A percentile compares a stretch with the other conserved stretches of the same genome.
Conservation (phyloP, 148 eudicot genomes). For the Camellia lanceoleosa region DNA sequence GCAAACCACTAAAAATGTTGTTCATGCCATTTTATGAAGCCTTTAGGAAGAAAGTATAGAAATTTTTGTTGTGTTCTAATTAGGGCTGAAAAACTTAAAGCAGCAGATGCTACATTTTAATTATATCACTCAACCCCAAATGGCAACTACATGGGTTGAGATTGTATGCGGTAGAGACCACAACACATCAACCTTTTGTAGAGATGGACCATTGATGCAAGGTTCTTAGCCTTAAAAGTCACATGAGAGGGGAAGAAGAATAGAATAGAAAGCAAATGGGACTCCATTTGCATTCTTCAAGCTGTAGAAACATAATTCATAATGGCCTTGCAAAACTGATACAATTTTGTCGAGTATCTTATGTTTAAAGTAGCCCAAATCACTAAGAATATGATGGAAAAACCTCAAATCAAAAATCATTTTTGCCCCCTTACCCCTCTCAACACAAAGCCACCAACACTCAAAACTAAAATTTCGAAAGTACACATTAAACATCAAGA, state of each 20-base stretch:
- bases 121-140: background rate
- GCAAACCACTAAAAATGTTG: background rate
- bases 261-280: background rate
- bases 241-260: background rate
- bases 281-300: background rate
- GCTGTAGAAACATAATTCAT: background rate
- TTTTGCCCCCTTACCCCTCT: background rate
- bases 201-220: background rate
- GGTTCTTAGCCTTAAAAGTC: background rate
- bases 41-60: background rate
- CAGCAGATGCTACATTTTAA: conserved; percentile 2
- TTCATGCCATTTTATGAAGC: background rate
- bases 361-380: background rate
- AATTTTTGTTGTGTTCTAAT: background rate
- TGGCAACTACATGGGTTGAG: background rate
- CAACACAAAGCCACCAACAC: background rate
- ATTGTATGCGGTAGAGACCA: background rate
- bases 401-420: background rate
- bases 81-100: background rate
- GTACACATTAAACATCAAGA: background rate
- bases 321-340: background rate
- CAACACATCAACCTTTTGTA: background rate
- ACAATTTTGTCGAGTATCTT: background rate
- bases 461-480: no score
- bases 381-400: background rate